A percentile compares a stretch with the other conserved stretches of the same genome.
phyloP scores from a whole-genome alignment of 345 rosid genomes.

The Lepidium africanum region DNA sequence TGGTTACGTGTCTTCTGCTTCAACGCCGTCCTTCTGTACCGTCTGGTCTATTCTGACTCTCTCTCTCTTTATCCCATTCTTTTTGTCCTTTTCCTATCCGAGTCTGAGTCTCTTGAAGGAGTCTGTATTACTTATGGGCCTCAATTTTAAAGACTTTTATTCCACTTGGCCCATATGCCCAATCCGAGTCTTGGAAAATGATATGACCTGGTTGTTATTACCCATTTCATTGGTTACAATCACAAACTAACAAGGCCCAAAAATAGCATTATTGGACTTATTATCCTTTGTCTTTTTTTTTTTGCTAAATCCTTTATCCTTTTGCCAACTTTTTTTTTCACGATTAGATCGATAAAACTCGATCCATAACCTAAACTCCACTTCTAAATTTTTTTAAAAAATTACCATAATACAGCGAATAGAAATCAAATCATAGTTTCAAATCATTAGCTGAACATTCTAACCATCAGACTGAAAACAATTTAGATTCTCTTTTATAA shows the following conservation, averaged over 20 bases:
- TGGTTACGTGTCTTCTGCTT: constrained; percentile 19
- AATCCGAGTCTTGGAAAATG: neutral
- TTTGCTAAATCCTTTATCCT: too few relatives aligned
- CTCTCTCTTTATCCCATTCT: constrained; percentile 9
- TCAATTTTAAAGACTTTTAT: neutral
- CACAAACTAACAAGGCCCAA: neutral
- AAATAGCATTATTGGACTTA: neutral
- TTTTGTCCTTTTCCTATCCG: constrained; percentile 9
- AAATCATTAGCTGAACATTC: too few relatives aligned
- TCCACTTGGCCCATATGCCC: neutral
- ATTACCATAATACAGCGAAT: too few relatives aligned
- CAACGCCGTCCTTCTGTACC: constrained; percentile 30
- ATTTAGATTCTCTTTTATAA: too few relatives aligned
- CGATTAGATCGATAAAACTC: too few relatives aligned
- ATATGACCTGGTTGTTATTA: neutral
- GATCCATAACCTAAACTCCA: too few relatives aligned
- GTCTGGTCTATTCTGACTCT: constrained; percentile 19
- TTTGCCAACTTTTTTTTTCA: too few relatives aligned
- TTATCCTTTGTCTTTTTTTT: neutral
- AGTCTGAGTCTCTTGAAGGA: neutral
- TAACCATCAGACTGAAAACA: too few relatives aligned
- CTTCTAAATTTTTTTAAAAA: too few relatives aligned
- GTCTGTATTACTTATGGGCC: neutral
- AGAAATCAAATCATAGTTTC: too few relatives aligned
- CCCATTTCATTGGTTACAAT: neutral